phyloP scores from a whole-genome alignment of 2,329 filamentous ascomycete genomes.

The Alternaria panax region DNA sequence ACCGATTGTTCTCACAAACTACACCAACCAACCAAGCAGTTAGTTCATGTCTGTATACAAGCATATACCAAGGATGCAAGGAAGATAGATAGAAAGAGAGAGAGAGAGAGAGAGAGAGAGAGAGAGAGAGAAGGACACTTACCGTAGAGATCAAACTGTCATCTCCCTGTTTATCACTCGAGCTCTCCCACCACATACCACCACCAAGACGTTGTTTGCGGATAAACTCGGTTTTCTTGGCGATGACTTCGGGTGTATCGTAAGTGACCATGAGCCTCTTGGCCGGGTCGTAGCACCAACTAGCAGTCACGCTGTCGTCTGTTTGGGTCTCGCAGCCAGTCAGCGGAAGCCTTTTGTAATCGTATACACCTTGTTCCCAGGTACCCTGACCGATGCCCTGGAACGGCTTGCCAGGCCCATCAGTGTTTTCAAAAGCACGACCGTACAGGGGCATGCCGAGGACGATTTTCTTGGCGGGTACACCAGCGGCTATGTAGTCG shows the following conservation, averaged over 20 bases:
- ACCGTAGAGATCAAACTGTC: constrained; percentile 45
- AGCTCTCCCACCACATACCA: constrained; percentile 51
- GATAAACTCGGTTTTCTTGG: constrained; percentile 38
- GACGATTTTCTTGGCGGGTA: constrained; percentile 45
- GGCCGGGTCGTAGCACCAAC: constrained; percentile 41
- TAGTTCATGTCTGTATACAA: not conserved
- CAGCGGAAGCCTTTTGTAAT: constrained; percentile 47
- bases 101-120: not conserved
- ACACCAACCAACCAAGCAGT: not conserved
- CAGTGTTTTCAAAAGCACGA: constrained; percentile 45
- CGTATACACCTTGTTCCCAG: constrained; percentile 48
- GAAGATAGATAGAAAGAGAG: no score
- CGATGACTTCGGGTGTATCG: constrained; percentile 44
- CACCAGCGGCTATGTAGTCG: constrained; percentile 44
- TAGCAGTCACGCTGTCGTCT: constrained; percentile 35
- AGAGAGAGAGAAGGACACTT: constrained; percentile 1
- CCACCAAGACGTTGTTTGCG: constrained; percentile 42
- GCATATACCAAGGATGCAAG: not conserved
- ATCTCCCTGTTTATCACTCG: constrained; percentile 40
- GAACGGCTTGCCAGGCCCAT: constrained; percentile 43
- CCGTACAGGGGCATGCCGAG: constrained; percentile 50
- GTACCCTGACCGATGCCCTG: constrained; percentile 41
- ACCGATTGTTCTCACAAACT: constrained; percentile 64
- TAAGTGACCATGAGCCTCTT: constrained; percentile 41
- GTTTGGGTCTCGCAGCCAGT: constrained; percentile 31